Percentiles rank a stretch among this genome's conserved stretches.
Evolutionary conservation across 1,139 yeast genomes (phyloP).

Genomic region (Hanseniaspora sp.): DNA sequence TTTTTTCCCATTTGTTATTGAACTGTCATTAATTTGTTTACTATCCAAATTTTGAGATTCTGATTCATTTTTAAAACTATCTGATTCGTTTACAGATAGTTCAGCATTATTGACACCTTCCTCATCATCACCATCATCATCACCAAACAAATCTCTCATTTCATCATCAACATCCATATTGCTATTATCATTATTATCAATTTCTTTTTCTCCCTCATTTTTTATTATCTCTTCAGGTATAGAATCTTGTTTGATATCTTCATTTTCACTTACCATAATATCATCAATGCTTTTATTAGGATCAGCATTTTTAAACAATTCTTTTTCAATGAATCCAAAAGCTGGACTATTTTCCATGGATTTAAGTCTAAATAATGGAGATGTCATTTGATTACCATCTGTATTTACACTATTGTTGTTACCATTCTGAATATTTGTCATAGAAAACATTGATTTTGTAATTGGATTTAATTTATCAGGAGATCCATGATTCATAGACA

Average conservation of each 20-base stretch:
- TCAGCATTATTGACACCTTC: too few species aligned
- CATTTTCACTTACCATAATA: constrained; percentile 6
- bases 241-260: constrained; percentile 21
- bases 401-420: not conserved
- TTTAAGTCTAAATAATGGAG: constrained; percentile 7
- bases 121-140: constrained; percentile 24
- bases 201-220: constrained; percentile 21
- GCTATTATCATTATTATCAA: constrained; percentile 26
- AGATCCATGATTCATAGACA: constrained; percentile 11
- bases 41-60: constrained; percentile 14
- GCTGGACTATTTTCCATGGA: constrained; percentile 8
- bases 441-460: not conserved
- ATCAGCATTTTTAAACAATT: constrained; percentile 6
- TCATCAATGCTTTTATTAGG: not conserved
- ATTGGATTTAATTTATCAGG: constrained; percentile 3
- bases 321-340: constrained; percentile 10
- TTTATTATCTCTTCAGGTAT: constrained; percentile 16
- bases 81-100: too few species aligned
- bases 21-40: constrained; percentile 17
- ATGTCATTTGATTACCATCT: not conserved
- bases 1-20: not conserved
- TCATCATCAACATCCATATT: constrained; percentile 24
- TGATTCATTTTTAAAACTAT: too few species aligned
- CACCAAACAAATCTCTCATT: constrained; percentile 28
- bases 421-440: not conserved